Evolutionary conservation across 208 protist genomes (phyloP).

Genomic region (Trypanosoma caninum): DNA sequence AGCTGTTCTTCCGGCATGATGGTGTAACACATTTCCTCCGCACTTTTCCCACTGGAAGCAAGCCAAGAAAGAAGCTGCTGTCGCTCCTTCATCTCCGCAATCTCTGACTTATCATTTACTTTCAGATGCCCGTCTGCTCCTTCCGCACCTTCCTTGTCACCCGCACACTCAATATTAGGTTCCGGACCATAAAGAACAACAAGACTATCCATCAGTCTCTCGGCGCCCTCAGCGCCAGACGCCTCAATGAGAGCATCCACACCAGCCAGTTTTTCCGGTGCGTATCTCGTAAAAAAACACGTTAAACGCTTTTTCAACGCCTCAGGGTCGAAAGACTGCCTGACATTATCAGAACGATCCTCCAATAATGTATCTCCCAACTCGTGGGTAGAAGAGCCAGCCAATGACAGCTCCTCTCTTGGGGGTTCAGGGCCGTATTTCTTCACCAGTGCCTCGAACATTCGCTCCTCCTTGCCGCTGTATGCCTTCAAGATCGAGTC

Average conservation of each 20-base stretch:
- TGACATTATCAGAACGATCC: neutral
- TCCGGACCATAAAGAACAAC: slow-evolving; percentile 19
- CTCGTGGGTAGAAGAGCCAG: no score
- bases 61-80: slow-evolving; percentile 2
- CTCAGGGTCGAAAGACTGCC: neutral
- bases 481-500: slow-evolving; percentile 29
- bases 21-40: slow-evolving; percentile 1
- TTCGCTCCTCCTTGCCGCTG: slow-evolving; percentile 55
- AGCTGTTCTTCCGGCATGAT: slow-evolving; percentile 6
- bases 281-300: slow-evolving; percentile 15
- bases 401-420: neutral
- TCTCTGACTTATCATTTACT: no score
- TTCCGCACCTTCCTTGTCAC: neutral
- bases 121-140: neutral
- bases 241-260: slow-evolving; percentile 12
- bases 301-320: neutral
- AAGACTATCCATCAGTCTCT: slow-evolving; percentile 4
- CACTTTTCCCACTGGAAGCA: neutral
- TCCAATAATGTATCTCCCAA: no score
- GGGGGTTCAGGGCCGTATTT: slow-evolving; percentile 74
- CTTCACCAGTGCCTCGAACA: slow-evolving; percentile 61
- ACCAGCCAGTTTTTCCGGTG: slow-evolving; percentile 18
- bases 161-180: neutral
- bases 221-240: neutral
- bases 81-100: neutral